phyloP scores from a whole-genome alignment of 1,284 basidiomycete genomes.

The Ceratobasidium papillatum region DNA sequence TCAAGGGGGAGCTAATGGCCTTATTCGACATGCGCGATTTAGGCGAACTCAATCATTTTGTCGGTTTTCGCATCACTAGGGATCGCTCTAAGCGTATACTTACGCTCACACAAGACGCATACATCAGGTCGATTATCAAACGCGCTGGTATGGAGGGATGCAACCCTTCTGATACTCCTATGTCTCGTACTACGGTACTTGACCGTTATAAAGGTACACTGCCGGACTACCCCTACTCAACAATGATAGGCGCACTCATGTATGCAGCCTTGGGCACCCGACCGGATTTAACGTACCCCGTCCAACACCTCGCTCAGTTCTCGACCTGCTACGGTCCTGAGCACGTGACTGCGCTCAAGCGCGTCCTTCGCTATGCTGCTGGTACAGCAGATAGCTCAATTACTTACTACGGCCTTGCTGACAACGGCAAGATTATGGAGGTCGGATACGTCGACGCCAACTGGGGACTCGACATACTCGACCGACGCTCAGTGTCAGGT shows the following conservation, averaged over 20 bases:
- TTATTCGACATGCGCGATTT: constrained; percentile 36
- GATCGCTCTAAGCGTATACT: background rate
- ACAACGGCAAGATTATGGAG: background rate
- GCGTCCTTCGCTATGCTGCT: constrained; percentile 47
- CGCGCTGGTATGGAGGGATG: background rate
- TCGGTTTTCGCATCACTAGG: constrained; percentile 20
- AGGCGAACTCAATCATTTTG: constrained; percentile 19
- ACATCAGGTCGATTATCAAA: background rate
- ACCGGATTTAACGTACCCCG: constrained; percentile 29
- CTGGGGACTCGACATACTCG: constrained; percentile 47
- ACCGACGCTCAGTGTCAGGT: constrained; percentile 53
- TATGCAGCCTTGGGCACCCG: constrained; percentile 39
- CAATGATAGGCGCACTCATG: constrained; percentile 39
- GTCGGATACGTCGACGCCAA: constrained; percentile 17
- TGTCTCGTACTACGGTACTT: constrained; percentile 1
- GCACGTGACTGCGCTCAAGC: constrained; percentile 46
- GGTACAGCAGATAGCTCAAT: constrained; percentile 38
- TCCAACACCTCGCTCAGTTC: constrained; percentile 18
- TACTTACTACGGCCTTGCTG: constrained; percentile 21
- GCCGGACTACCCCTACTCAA: constrained; percentile 23
- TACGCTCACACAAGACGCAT: background rate
- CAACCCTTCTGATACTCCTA: constrained; percentile 14
- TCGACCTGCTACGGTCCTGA: constrained; percentile 1
- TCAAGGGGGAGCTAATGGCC: background rate
- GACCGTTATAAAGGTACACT: background rate